These are phyloP conservation scores for Irpex sp. DNA, from an alignment of 1,284 basidiomycete species.

Conservation along the genomic window DNA sequence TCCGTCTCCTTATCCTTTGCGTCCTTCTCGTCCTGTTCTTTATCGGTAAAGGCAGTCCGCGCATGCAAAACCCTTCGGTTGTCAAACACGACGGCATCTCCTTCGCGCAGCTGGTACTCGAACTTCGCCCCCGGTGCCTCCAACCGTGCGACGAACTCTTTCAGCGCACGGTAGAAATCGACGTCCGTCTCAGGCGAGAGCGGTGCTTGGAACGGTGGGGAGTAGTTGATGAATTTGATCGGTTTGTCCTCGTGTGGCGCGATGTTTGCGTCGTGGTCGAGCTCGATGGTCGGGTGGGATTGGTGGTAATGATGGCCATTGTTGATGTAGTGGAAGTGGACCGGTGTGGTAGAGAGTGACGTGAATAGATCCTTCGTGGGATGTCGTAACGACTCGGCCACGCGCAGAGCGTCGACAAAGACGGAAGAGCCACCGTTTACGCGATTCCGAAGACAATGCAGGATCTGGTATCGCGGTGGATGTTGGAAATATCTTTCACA, in stretches of 20 bases:
- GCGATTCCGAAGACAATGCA: slow-evolving; percentile 85
- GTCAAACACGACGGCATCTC: slow-evolving; percentile 90
- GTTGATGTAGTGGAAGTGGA: slow-evolving; percentile 91
- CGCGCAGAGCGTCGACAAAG: slow-evolving; percentile 83
- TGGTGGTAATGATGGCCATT: slow-evolving; percentile 83
- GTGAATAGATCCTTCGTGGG: slow-evolving; percentile 38
- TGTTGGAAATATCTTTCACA: slow-evolving; percentile 77
- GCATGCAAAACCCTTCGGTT: slow-evolving; percentile 93
- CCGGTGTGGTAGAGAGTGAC: slow-evolving; percentile 63
- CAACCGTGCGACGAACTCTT: slow-evolving; percentile 59
- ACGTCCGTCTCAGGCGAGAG: slow-evolving; percentile 49
- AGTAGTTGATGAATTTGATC: slow-evolving; percentile 82
- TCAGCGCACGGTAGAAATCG: slow-evolving; percentile 66
- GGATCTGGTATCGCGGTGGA: slow-evolving; percentile 88
- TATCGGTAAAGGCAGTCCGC: slow-evolving; percentile 67
- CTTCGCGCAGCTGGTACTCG: slow-evolving; percentile 73
- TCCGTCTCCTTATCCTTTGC: slow-evolving; percentile 13
- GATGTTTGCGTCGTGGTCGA: slow-evolving; percentile 29
- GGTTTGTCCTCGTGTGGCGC: slow-evolving; percentile 7
- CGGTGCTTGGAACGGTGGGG: slow-evolving; percentile 93
- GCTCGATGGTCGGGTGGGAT: slow-evolving; percentile 80
- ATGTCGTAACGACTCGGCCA: slow-evolving; percentile 56
- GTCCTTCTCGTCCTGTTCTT: slow-evolving; percentile 9
- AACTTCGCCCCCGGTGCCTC: slow-evolving; percentile 55
- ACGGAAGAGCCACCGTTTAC: slow-evolving; percentile 84